Evolutionary conservation across 192 early-diverging fungal genomes (phyloP).

Genomic region (Linderina pennispora): DNA sequence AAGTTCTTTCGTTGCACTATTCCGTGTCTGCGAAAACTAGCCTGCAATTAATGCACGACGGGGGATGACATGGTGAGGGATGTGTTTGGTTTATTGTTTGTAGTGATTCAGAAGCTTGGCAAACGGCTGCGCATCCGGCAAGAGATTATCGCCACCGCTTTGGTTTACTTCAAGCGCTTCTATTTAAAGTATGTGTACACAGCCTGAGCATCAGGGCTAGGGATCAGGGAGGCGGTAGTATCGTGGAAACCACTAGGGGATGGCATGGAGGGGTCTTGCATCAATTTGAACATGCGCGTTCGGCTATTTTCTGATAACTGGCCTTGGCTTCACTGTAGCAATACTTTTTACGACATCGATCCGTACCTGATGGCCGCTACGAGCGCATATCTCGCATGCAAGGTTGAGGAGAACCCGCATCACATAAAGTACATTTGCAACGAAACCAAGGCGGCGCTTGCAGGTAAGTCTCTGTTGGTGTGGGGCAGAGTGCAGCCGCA

Average conservation of each 20-base stretch:
- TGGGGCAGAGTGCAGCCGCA: neutral
- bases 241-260: too few species aligned
- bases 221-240: too few species aligned
- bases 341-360: constrained; percentile 66
- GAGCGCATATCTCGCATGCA: constrained; percentile 83
- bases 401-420: constrained; percentile 77
- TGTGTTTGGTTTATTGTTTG: too few species aligned
- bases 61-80: too few species aligned
- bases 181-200: constrained; percentile 76
- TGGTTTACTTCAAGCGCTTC: constrained; percentile 86
- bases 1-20: constrained; percentile 6
- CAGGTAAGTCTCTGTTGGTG: constrained; percentile 20
- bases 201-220: too few species aligned
- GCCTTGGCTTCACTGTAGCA: constrained; percentile 55
- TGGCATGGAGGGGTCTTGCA: too few species aligned
- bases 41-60: too few species aligned
- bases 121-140: constrained; percentile 67
- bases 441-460: constrained; percentile 34
- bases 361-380: constrained; percentile 72
- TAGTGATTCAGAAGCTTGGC: constrained; percentile 75
- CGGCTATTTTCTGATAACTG: neutral
- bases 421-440: constrained; percentile 52
- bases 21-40: neutral
- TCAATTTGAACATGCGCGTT: neutral
- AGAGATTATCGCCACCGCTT: constrained; percentile 76